Conservation (phyloP, 2,329 filamentous ascomycete genomes). For the Claviceps humidiphila region DNA sequence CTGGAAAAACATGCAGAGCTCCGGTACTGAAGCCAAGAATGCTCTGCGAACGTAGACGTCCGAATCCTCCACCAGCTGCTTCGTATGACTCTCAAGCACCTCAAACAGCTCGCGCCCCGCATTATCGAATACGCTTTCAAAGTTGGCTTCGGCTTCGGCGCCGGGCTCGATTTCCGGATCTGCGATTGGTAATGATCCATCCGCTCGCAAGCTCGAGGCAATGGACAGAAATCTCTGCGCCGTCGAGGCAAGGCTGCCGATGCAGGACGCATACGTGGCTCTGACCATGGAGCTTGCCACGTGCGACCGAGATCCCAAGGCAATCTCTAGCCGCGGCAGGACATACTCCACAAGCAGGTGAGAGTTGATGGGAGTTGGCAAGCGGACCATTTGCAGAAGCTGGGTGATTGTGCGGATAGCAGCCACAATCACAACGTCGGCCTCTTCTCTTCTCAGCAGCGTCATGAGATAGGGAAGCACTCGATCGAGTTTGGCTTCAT, state of each 20-base stretch:
- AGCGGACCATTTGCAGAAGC: conserved; percentile 70
- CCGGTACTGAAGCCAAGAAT: conserved; percentile 81
- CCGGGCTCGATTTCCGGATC: conserved; percentile 72
- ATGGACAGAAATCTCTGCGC: conserved; percentile 79
- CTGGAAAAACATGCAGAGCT: conserved; percentile 89
- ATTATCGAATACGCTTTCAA: conserved; percentile 76
- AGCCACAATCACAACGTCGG: conserved; percentile 72
- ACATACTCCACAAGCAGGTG: conserved; percentile 58
- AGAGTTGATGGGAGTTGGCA: conserved; percentile 69
- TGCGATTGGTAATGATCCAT: conserved; percentile 63
- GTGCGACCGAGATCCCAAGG: conserved; percentile 31
- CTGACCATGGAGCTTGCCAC: conserved; percentile 57
- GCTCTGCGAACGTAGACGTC: conserved; percentile 79
- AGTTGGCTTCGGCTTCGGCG: conserved; percentile 51
- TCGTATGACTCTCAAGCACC: conserved; percentile 78
- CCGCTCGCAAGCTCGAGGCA: conserved; percentile 74
- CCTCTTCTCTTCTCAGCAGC: conserved; percentile 60
- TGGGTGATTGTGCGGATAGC: conserved; percentile 81
- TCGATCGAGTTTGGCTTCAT: conserved; percentile 90
- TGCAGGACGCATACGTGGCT: conserved; percentile 83
- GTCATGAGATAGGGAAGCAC: conserved; percentile 82
- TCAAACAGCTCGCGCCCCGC: conserved; percentile 72
- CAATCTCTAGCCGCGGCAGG: conserved; percentile 47
- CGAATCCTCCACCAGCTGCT: conserved; percentile 73
- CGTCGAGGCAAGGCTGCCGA: conserved; percentile 77